A percentile compares a stretch with the other conserved stretches of the same genome.
Conservation (phyloP, 345 rosid species). For the Arabidopsis arenosa region DNA sequence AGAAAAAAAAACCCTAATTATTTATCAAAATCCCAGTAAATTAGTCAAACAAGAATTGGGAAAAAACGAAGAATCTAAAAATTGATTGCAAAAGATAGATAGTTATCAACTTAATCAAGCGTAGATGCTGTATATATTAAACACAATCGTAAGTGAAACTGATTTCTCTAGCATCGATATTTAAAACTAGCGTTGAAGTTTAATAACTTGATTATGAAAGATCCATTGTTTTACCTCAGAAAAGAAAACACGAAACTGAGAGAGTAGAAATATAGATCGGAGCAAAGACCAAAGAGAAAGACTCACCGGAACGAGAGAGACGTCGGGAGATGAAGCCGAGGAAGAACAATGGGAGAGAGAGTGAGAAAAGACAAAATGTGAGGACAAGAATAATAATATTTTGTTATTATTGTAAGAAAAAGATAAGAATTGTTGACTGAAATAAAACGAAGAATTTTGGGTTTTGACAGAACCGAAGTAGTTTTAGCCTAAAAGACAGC, state of each 20-base stretch:
- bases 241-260: background rate
- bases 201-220: background rate
- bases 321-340: slow-evolving; percentile 20
- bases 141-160: no score
- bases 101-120: background rate
- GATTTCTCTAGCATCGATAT: slow-evolving; percentile 5
- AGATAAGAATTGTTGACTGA: background rate
- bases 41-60: slow-evolving; percentile 1
- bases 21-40: slow-evolving; percentile 14
- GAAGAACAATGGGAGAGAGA: background rate
- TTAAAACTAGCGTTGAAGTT: slow-evolving; percentile 9
- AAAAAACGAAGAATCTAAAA: background rate
- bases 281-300: background rate
- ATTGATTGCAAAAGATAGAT: background rate
- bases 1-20: background rate
- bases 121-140: background rate
- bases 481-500: background rate
- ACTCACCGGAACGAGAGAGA: slow-evolving; percentile 33
- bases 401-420: background rate
- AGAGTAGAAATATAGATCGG: background rate
- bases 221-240: background rate
- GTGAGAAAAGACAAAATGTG: background rate
- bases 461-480: background rate
- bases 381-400: background rate
- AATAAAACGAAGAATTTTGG: background rate